Percentiles rank a stretch among this genome's conserved stretches.
These are phyloP conservation scores for Botrytis sinoallii DNA, from an alignment of 2,329 filamentous ascomycete genomes.

Conservation along the genomic window DNA sequence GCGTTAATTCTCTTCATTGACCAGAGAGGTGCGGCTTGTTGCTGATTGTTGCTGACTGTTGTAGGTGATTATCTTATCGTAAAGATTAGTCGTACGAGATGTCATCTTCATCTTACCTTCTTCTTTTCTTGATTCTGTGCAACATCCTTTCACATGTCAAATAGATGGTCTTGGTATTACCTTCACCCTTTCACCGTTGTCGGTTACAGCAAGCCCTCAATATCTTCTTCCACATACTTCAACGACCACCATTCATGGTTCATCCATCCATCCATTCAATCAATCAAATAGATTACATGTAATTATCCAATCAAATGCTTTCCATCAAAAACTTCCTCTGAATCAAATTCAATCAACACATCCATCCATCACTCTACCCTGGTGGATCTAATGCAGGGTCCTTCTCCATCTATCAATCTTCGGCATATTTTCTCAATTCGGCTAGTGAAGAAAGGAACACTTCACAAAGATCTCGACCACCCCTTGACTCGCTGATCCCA, in stretches of 20 bases:
- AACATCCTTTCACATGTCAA: not conserved
- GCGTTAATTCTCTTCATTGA: not conserved
- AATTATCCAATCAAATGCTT: not conserved
- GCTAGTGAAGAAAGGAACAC: not conserved
- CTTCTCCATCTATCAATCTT: not conserved
- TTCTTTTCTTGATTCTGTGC: not conserved
- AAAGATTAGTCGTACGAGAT: not conserved
- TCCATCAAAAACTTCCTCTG: not conserved
- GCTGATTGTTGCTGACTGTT: not conserved
- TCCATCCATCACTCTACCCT: not conserved
- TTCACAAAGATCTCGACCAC: not conserved
- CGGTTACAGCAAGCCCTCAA: not conserved
- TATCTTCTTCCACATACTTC: not conserved
- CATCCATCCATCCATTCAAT: not conserved
- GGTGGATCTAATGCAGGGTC: constrained; percentile 3
- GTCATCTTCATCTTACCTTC: not conserved
- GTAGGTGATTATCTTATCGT: not conserved
- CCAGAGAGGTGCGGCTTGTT: not conserved
- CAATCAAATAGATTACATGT: not conserved
- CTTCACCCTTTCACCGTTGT: not conserved
- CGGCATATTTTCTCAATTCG: not conserved
- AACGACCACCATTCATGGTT: not conserved
- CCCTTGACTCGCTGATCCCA: not conserved
- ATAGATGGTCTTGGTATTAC: not conserved
- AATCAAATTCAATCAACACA: not conserved